A percentile compares a stretch with the other conserved stretches of the same genome.
phyloP scores from a whole-genome alignment of 192 early-diverging fungal genomes.

The Gorgonomyces haynaldii region DNA sequence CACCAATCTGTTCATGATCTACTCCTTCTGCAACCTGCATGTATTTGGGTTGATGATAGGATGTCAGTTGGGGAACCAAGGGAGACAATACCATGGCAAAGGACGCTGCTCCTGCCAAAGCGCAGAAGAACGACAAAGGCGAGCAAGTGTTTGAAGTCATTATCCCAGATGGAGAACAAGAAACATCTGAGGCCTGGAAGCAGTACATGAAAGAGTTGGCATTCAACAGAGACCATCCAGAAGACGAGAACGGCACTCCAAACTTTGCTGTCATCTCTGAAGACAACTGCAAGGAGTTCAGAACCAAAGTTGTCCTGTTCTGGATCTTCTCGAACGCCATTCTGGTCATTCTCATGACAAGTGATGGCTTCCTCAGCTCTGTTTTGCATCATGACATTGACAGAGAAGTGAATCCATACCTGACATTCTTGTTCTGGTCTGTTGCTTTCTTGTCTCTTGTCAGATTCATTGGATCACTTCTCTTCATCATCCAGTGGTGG shows the following conservation, averaged over 20 bases:
- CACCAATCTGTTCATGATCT: constrained; percentile 38
- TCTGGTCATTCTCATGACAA: constrained; percentile 59
- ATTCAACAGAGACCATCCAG: constrained; percentile 6
- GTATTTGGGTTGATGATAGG: neutral
- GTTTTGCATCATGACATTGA: constrained; percentile 1
- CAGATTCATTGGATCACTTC: constrained; percentile 18
- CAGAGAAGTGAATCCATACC: constrained; percentile 50
- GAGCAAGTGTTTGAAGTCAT: constrained; percentile 15
- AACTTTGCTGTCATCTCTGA: constrained; percentile 59
- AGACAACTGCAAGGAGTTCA: constrained; percentile 62
- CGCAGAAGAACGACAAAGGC: constrained; percentile 7
- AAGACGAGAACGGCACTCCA: constrained; percentile 6
- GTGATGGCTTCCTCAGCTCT: constrained; percentile 2
- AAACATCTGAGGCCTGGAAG: constrained; percentile 10
- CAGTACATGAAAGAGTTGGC: constrained; percentile 10
- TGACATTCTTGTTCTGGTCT: constrained; percentile 78
- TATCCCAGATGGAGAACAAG: constrained; percentile 10
- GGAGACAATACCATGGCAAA: constrained; percentile 25
- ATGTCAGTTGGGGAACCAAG: constrained; percentile 54
- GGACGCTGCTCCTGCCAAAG: constrained; percentile 9
- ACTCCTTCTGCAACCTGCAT: constrained; percentile 46
- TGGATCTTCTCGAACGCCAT: constrained; percentile 71
- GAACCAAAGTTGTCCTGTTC: constrained; percentile 24
- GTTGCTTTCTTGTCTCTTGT: constrained; percentile 37
- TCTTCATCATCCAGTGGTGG: constrained; percentile 21